phyloP scores from a whole-genome alignment of 2,329 filamentous ascomycete genomes.

The Penicillium freii region DNA sequence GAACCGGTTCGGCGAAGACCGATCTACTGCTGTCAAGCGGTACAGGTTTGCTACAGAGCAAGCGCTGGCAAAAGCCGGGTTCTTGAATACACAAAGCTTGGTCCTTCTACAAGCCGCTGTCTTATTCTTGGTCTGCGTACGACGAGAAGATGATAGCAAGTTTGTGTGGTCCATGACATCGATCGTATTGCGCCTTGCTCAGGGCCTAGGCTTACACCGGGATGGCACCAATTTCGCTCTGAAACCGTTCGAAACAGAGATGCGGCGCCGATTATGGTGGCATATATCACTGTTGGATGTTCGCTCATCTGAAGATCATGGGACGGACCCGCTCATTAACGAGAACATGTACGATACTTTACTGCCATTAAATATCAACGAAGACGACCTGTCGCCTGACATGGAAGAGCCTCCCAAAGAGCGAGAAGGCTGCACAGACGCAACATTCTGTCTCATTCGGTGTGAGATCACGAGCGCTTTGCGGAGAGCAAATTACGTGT shows the following conservation, averaged over 20 bases:
- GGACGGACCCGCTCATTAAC: constrained; percentile 46
- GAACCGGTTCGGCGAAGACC: constrained; percentile 52
- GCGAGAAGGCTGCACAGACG: constrained; percentile 54
- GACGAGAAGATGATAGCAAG: constrained; percentile 42
- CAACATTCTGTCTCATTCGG: constrained; percentile 52
- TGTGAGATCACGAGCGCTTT: constrained; percentile 52
- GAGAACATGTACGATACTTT: constrained; percentile 48
- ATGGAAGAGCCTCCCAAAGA: constrained; percentile 50
- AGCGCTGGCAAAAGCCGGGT: constrained; percentile 60
- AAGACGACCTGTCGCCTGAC: constrained; percentile 51
- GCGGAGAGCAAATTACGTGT: constrained; percentile 40
- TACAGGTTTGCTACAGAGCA: constrained; percentile 66
- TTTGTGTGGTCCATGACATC: constrained; percentile 47
- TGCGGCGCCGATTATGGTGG: constrained; percentile 55
- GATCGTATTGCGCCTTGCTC: constrained; percentile 43
- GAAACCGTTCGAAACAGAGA: constrained; percentile 51
- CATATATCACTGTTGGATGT: constrained; percentile 50
- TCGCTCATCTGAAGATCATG: constrained; percentile 52
- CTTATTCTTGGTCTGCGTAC: constrained; percentile 57
- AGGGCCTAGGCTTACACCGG: constrained; percentile 51
- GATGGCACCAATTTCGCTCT: constrained; percentile 51
- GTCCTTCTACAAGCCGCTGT: constrained; percentile 62
- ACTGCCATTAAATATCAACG: constrained; percentile 53
- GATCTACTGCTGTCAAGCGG: constrained; percentile 48
- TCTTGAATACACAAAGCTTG: constrained; percentile 61